These are phyloP conservation scores for Termitomyces sp. DNA, from an alignment of 768 basidiomycete species.

Conservation along the genomic window DNA sequence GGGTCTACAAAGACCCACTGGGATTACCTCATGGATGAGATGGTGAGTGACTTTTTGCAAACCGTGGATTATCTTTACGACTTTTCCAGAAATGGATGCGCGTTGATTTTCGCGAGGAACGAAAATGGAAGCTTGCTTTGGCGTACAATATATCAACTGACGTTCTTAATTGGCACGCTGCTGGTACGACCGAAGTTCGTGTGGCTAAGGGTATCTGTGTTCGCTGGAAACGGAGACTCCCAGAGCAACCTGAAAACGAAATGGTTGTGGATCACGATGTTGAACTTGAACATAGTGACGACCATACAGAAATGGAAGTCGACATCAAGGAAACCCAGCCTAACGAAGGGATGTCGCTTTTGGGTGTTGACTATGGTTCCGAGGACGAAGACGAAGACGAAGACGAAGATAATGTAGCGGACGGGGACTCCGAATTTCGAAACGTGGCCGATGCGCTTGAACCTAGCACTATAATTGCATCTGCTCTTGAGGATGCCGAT, in stretches of 20 bases:
- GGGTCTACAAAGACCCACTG: slow-evolving; percentile 81
- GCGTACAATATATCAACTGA: slow-evolving; percentile 82
- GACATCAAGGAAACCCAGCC: slow-evolving; percentile 17
- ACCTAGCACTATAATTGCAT: slow-evolving; percentile 49
- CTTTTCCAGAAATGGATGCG: slow-evolving; percentile 89
- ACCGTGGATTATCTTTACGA: background rate
- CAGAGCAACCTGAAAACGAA: slow-evolving; percentile 27
- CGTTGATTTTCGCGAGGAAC: slow-evolving; percentile 91
- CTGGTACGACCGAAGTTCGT: slow-evolving; percentile 61
- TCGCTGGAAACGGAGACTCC: slow-evolving; percentile 53
- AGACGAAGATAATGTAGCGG: slow-evolving; percentile 58
- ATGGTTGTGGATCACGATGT: slow-evolving; percentile 26
- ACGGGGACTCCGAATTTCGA: slow-evolving; percentile 51
- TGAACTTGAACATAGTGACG: slow-evolving; percentile 9
- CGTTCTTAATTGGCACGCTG: slow-evolving; percentile 85
- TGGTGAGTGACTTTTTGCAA: slow-evolving; percentile 51
- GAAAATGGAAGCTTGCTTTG: slow-evolving; percentile 84
- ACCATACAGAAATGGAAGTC: slow-evolving; percentile 21
- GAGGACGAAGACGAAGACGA: slow-evolving; percentile 64
- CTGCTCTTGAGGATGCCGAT: slow-evolving; percentile 44
- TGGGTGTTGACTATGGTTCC: slow-evolving; percentile 54
- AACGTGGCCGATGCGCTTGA: slow-evolving; percentile 61
- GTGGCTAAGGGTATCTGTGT: slow-evolving; percentile 63
- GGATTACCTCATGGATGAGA: slow-evolving; percentile 96
- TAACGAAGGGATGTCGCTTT: slow-evolving; percentile 26